Evolutionary conservation across 2,329 filamentous ascomycete species (phyloP), one percentile per base, ranked within the genome.

Genomic region (Lasiodiplodia sp.): DNA sequence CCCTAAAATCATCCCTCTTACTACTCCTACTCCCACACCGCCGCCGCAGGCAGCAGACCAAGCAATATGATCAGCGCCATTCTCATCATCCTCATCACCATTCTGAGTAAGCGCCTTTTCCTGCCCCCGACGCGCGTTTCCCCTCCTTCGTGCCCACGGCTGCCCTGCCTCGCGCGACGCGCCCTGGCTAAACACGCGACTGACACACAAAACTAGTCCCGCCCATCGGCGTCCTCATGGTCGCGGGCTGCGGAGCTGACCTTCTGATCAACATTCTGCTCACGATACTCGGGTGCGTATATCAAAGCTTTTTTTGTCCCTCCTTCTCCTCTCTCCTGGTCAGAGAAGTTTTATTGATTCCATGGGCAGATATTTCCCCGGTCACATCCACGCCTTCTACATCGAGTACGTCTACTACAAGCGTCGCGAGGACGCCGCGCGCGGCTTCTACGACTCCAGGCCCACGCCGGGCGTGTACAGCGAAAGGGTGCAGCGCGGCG

Each of bases 331-430:
- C 38, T 21, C 21, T 18, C 21, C 23, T 28, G n/a, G 18, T 5
- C n/a, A 11, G 7, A 21, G 18, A 16, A 47, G 44, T 11, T 14
- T 47, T 68, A 34, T n/a, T 8, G 37, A 10, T 28, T 34, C 12
- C 49, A 8, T 53, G 16, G 18, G 37, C 69, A 88, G 88, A n/a
- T 92, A 90, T 78, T 80, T 96, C 63, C 92, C 92, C 0, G 93
- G 92, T 8, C 90, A 93, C 72, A 87, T 95, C 66, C 81, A 94
- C 77, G 92, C 92, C 53, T 94, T 94, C 79, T 96, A 94, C 78
- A 73, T 93, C 70, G 89, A 94, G 80, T 96, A 94, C 78, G 84
- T 96, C 71, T 97, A 94, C 82, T 95, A 91, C 79, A 88, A 92
- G 74, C 90, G 91, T 49, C 86, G 85, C 66, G 89, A 92, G 73